These are phyloP conservation scores for Mycosphaerella arachidis DNA, from an alignment of 2,329 filamentous ascomycete species.

Conservation along the genomic window DNA sequence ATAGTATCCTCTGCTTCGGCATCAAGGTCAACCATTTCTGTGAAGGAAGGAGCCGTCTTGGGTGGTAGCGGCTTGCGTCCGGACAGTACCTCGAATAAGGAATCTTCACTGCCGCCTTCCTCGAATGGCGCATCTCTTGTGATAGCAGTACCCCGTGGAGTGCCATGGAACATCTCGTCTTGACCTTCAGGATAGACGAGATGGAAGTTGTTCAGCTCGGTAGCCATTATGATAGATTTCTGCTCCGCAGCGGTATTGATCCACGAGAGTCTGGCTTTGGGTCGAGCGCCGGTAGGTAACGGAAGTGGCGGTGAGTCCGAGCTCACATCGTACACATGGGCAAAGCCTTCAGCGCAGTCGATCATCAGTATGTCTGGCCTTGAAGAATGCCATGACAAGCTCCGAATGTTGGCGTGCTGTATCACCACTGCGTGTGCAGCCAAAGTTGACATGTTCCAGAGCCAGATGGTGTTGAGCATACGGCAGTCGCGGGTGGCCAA, in stretches of 20 bases:
- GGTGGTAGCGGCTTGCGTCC: slow-evolving; percentile 42
- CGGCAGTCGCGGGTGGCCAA: slow-evolving; percentile 31
- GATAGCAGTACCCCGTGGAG: neutral
- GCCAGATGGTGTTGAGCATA: slow-evolving; percentile 43
- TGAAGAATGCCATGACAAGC: slow-evolving; percentile 42
- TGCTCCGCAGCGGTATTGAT: slow-evolving; percentile 10
- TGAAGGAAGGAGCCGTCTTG: slow-evolving; percentile 29
- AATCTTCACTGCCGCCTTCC: slow-evolving; percentile 43
- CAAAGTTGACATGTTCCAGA: slow-evolving; percentile 43
- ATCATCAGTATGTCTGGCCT: slow-evolving; percentile 38
- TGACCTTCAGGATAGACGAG: slow-evolving; percentile 40
- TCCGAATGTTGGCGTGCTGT: slow-evolving; percentile 42
- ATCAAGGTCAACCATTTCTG: slow-evolving; percentile 30
- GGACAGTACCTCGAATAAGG: slow-evolving; percentile 45
- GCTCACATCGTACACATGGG: slow-evolving; percentile 37
- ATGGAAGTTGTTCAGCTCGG: slow-evolving; percentile 36
- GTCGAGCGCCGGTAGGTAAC: slow-evolving; percentile 9
- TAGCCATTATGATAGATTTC: slow-evolving; percentile 35
- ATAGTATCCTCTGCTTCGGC: slow-evolving; percentile 25
- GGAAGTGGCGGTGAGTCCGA: slow-evolving; percentile 20
- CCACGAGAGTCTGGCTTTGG: slow-evolving; percentile 21
- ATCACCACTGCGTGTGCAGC: slow-evolving; percentile 39
- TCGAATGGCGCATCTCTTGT: slow-evolving; percentile 24
- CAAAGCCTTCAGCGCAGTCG: slow-evolving; percentile 38
- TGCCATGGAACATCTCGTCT: slow-evolving; percentile 6